Evolutionary conservation across 2,329 filamentous ascomycete genomes (phyloP).

Genomic region (Diaporthe eres): DNA sequence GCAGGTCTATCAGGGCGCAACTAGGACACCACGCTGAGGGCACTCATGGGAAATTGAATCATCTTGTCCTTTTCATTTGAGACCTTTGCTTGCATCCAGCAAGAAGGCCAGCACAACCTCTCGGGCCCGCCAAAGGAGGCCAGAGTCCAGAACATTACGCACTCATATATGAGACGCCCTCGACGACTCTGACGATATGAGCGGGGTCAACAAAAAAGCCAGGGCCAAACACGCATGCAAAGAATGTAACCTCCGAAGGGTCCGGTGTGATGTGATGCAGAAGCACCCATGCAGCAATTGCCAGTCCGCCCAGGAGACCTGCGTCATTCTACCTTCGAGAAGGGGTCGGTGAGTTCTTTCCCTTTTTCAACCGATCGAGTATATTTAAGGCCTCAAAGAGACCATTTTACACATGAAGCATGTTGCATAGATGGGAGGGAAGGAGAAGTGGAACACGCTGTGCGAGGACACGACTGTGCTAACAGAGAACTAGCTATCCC

Average conservation of each 20-base stretch:
- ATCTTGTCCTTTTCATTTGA: background rate
- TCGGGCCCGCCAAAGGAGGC: background rate
- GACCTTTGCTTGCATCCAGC: background rate
- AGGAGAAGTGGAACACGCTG: background rate
- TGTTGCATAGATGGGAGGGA: background rate
- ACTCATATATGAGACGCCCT: background rate
- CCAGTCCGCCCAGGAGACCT: slow-evolving; percentile 38
- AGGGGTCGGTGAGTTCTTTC: slow-evolving; percentile 37
- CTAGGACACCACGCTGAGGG: background rate
- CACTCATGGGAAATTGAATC: background rate
- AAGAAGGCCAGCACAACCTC: background rate
- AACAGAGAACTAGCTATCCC: slow-evolving; percentile 38
- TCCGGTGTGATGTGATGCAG: slow-evolving; percentile 45
- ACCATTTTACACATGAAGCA: too few species aligned
- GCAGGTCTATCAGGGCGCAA: slow-evolving; percentile 10
- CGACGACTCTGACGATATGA: slow-evolving; percentile 18
- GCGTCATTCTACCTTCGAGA: slow-evolving; percentile 43
- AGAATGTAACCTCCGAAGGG: slow-evolving; percentile 45
- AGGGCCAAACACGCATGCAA: slow-evolving; percentile 46
- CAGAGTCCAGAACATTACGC: background rate
- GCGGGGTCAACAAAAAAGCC: slow-evolving; percentile 37
- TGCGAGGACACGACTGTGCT: background rate
- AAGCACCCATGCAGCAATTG: slow-evolving; percentile 45
- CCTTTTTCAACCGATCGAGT: background rate
- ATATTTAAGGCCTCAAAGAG: background rate